Conservation (phyloP, 1,284 basidiomycete species). For the Ustilago vetiveriae region DNA sequence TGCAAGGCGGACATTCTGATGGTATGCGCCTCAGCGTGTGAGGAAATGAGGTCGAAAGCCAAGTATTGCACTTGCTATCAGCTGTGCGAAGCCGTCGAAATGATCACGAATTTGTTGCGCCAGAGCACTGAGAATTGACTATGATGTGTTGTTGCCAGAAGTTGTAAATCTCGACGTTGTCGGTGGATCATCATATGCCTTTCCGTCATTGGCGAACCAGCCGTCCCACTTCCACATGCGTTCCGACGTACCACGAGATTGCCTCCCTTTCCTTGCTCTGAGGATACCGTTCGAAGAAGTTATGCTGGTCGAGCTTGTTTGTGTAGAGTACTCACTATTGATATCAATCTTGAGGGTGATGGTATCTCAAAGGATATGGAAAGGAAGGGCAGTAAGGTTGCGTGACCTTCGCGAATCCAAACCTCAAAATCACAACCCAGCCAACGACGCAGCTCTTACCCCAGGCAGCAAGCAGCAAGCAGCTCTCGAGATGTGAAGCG, state of each 20-base stretch:
- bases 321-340: constrained; percentile 34
- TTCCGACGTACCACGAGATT: constrained; percentile 1
- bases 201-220: too few species aligned
- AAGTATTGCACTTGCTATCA: too few species aligned
- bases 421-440: constrained; percentile 1
- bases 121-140: too few species aligned
- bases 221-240: neutral
- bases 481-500: too few species aligned
- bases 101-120: too few species aligned
- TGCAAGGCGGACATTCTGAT: too few species aligned
- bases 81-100: too few species aligned
- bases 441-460: neutral
- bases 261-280: constrained; percentile 1
- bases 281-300: constrained; percentile 5
- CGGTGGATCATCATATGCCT: too few species aligned
- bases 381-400: constrained; percentile 8
- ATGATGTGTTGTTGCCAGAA: too few species aligned
- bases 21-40: too few species aligned
- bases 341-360: constrained; percentile 52
- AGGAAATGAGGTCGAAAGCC: too few species aligned
- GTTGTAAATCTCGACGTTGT: too few species aligned
- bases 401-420: neutral
- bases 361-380: constrained; percentile 44
- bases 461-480: neutral
- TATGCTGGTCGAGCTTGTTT: constrained; percentile 5